These are phyloP conservation scores for Pichia sp. DNA, from an alignment of 1,139 yeast genomes.

Conservation along the genomic window DNA sequence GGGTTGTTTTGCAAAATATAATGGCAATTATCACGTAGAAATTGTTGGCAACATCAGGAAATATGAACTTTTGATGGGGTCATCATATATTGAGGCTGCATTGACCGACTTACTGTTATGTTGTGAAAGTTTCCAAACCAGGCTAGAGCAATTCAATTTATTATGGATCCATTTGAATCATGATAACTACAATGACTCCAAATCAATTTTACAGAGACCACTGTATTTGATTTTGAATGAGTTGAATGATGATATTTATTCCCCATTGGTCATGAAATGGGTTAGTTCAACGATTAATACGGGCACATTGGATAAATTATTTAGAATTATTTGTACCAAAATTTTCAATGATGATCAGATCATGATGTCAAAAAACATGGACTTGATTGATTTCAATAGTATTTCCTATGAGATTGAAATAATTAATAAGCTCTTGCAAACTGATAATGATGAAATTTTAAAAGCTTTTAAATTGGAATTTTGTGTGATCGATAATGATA, in stretches of 20 bases:
- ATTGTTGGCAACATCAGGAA: constrained; percentile 45
- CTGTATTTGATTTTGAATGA: constrained; percentile 65
- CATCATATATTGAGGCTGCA: constrained; percentile 52
- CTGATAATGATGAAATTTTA: constrained; percentile 34
- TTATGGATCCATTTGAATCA: constrained; percentile 53
- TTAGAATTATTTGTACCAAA: constrained; percentile 48
- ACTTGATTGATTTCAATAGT: constrained; percentile 46
- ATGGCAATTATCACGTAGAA: constrained; percentile 54
- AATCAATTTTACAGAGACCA: constrained; percentile 52
- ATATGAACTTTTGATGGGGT: constrained; percentile 30
- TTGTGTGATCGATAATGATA: constrained; percentile 44
- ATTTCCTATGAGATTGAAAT: constrained; percentile 51
- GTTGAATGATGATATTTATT: constrained; percentile 35
- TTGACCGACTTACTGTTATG: constrained; percentile 39
- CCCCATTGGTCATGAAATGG: constrained; percentile 49
- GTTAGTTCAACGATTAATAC: constrained; percentile 40
- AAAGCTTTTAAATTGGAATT: constrained; percentile 47
- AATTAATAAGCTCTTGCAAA: constrained; percentile 43
- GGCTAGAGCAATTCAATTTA: constrained; percentile 42
- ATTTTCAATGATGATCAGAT: constrained; percentile 34
- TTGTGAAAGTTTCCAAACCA: constrained; percentile 26
- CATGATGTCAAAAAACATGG: constrained; percentile 15
- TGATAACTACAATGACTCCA: constrained; percentile 26
- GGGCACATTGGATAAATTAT: constrained; percentile 52
- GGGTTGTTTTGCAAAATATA: constrained; percentile 36